Conservation (phyloP, 2,329 filamentous ascomycete species). For the Aspergillus fischeri region DNA sequence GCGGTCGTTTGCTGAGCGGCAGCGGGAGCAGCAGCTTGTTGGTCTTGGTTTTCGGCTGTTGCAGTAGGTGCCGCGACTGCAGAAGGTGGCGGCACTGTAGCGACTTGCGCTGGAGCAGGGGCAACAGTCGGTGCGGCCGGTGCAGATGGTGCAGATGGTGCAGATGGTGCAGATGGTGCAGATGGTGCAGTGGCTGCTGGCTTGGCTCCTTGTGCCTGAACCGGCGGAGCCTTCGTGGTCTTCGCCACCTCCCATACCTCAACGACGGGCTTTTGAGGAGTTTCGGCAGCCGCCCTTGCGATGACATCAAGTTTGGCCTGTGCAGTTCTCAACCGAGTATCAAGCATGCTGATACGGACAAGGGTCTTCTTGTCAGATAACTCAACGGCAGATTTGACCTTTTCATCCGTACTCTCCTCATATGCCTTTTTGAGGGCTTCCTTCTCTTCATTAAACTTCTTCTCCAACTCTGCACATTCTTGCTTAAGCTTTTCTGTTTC, state of each 20-base stretch:
- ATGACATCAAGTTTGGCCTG: conserved; percentile 74
- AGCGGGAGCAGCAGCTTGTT: conserved; percentile 9
- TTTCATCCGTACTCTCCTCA: conserved; percentile 56
- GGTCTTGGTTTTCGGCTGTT: neutral
- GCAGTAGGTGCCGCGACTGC: neutral
- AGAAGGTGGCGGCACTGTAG: conserved; percentile 6
- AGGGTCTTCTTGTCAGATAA: conserved; percentile 72
- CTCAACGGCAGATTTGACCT: conserved; percentile 58
- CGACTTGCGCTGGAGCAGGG: conserved; percentile 10
- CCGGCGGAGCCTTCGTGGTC: conserved; percentile 52
- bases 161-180: conserved; percentile 15
- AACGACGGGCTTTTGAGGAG: conserved; percentile 73
- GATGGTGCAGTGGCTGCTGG: conserved; percentile 21
- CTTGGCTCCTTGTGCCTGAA: conserved; percentile 30
- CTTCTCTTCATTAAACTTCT: conserved; percentile 37
- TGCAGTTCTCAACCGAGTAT: conserved; percentile 62
- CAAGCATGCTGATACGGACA: conserved; percentile 72
- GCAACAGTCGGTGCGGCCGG: conserved; percentile 16
- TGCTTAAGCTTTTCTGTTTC: conserved; percentile 40
- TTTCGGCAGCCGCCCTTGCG: conserved; percentile 76
- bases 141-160: conserved; percentile 18
- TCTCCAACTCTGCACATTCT: conserved; percentile 31
- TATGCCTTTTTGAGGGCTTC: conserved; percentile 43
- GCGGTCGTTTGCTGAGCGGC: conserved; percentile 10
- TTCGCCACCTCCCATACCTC: conserved; percentile 87